Percentiles rank a stretch among this genome's conserved stretches.
Evolutionary conservation across 805 yeast genomes (phyloP).

Genomic region (Pichia nanzhaoensis): DNA sequence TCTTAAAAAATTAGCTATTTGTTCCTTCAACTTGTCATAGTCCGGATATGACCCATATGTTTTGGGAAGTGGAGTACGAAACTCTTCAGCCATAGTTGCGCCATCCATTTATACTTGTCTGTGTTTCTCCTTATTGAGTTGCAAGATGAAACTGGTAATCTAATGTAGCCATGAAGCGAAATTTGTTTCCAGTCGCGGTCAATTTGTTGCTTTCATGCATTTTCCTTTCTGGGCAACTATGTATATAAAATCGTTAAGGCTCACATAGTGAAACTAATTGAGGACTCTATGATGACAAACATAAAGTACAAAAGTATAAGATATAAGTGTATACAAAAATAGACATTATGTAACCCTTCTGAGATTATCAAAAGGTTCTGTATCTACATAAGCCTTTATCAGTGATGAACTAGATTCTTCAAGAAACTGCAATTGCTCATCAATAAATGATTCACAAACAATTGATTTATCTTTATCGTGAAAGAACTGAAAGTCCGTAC

Average conservation of each 20-base stretch:
- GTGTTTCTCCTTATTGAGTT: neutral
- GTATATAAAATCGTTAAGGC: too few species aligned
- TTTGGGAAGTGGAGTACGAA: slow-evolving; percentile 6
- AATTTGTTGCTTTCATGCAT: too few species aligned
- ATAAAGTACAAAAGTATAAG: neutral
- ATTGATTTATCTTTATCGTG: slow-evolving; percentile 4
- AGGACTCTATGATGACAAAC: too few species aligned
- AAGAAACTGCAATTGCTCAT: slow-evolving; percentile 12
- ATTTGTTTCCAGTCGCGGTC: too few species aligned
- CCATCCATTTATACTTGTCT: slow-evolving; percentile 1
- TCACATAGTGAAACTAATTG: too few species aligned
- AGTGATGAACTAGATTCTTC: neutral
- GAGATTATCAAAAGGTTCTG: slow-evolving; percentile 11
- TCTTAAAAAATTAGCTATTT: slow-evolving; percentile 57
- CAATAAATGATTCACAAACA: slow-evolving; percentile 12
- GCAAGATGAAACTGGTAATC: neutral
- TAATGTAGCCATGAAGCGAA: neutral
- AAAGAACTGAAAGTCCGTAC: slow-evolving; percentile 10
- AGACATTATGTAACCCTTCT: slow-evolving; percentile 3
- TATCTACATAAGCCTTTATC: slow-evolving; percentile 7
- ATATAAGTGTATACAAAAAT: too few species aligned
- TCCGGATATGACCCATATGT: slow-evolving; percentile 32
- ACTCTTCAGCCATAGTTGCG: neutral
- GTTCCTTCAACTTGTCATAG: slow-evolving; percentile 55
- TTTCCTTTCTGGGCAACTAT: too few species aligned